phyloP scores from a whole-genome alignment of 2,329 filamentous ascomycete genomes.

The Elsinoe arachidis region DNA sequence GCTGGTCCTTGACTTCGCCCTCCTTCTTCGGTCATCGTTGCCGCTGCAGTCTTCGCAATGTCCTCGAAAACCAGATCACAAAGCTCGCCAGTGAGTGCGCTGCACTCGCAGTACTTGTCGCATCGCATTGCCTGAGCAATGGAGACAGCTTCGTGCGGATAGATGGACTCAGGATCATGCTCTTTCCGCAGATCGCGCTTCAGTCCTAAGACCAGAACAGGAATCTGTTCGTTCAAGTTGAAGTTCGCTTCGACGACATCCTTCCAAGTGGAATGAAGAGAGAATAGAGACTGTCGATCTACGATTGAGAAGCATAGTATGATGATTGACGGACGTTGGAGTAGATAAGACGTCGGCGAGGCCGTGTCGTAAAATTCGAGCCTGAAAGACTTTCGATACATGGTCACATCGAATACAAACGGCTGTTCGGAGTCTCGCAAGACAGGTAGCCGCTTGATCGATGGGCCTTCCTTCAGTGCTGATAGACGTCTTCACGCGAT shows the following conservation, averaged over 20 bases:
- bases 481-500: slow-evolving; percentile 21
- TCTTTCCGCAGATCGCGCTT: slow-evolving; percentile 49
- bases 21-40: slow-evolving; percentile 47
- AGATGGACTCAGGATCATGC: slow-evolving; percentile 33
- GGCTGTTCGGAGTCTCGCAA: slow-evolving; percentile 51
- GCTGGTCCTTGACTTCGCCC: slow-evolving; percentile 37
- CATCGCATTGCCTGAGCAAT: slow-evolving; percentile 51
- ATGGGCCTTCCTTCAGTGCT: slow-evolving; percentile 10
- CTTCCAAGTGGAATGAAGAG: slow-evolving; percentile 39
- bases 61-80: slow-evolving; percentile 53
- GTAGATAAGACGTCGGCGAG: slow-evolving; percentile 49
- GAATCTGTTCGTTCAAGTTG: slow-evolving; percentile 43
- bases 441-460: slow-evolving; percentile 26
- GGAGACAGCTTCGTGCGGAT: slow-evolving; percentile 42
- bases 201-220: slow-evolving; percentile 51
- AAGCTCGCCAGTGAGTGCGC: slow-evolving; percentile 51
- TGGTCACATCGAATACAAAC: slow-evolving; percentile 49
- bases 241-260: slow-evolving; percentile 42
- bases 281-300: slow-evolving; percentile 41
- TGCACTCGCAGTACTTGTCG: slow-evolving; percentile 56
- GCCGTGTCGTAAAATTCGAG: slow-evolving; percentile 50
- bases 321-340: slow-evolving; percentile 45
- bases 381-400: slow-evolving; percentile 47
- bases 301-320: slow-evolving; percentile 53
- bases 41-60: slow-evolving; percentile 49